Evolutionary conservation across 2,329 filamentous ascomycete genomes (phyloP), one percentile per base, ranked within the genome.

Genomic region (Fusarium sp.): DNA sequence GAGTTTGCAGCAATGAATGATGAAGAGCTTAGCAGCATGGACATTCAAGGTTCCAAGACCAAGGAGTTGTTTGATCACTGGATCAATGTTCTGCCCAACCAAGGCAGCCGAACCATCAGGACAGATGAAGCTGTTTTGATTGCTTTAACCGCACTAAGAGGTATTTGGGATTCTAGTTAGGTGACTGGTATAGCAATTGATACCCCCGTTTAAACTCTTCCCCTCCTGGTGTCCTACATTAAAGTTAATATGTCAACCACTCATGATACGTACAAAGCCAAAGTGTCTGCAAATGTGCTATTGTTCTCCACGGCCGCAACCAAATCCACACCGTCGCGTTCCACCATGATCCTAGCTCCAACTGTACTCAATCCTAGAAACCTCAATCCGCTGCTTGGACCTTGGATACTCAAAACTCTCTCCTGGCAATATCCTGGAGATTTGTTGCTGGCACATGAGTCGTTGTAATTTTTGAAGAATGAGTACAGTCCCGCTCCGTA

Each of bases 121-220:
- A 96, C 93, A 0, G 93, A 97, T 73, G 94, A 97, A 80, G 93
- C 93, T 2, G 81, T 97, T 18, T 92, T 92, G 81, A 88, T 96
- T 75, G 92, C 90, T 0, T 78, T 97, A 76, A 91, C 90, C 74
- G 88, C 88, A 3, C 76, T 96, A 75, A 87, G 90, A 75, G 84
- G 82, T 62, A 71, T 90, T 60, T 91, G 84, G 88, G 81, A 83
- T 33, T 74, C 70, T 62, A 67, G 50, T 58, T 74, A 74, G 59
- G 50, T 61, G 44, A 49, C 42, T 53, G 54, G 51, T 66, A 66
- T 49, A 49, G 64, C 59, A 72, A 62, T 61, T 66, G 72, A 74
- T 74, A 74, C 72, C 72, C 72, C 52, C 31, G 40, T 18, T 51
- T 52, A 38, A 53, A 53, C 46, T 58, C 40, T 57, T 31, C 34